Conservation (phyloP, 2,329 filamentous ascomycete genomes). For the Diaporthe batatas region DNA sequence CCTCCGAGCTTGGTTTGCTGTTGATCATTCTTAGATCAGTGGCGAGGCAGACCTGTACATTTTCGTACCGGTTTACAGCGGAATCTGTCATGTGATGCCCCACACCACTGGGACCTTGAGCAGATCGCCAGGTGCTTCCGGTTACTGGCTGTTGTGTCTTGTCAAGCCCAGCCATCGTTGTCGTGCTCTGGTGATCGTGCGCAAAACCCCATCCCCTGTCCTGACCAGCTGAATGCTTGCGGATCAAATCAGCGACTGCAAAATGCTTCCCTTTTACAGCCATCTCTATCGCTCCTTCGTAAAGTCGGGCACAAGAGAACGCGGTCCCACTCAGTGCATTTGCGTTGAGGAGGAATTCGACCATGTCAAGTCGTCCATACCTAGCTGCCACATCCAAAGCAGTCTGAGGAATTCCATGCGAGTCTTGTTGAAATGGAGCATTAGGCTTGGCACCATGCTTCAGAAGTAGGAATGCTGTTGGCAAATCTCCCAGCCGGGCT, state of each 20-base stretch:
- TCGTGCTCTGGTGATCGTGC: fast-evolving
- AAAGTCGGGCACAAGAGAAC: neutral
- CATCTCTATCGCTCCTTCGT: neutral
- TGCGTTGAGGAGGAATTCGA: slow-evolving; percentile 29
- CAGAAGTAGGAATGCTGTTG: neutral
- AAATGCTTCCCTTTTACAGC: neutral
- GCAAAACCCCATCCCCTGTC: neutral
- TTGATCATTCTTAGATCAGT: no score
- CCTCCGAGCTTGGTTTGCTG: neutral
- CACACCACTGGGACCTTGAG: no score
- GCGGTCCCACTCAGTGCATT: slow-evolving; percentile 3
- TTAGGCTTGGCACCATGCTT: neutral
- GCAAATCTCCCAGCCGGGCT: neutral
- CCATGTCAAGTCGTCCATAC: slow-evolving; percentile 8
- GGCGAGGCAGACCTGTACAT: no score
- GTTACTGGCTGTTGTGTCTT: no score
- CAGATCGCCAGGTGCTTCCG: no score
- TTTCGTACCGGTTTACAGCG: no score
- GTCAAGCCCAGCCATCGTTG: neutral
- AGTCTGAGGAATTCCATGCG: neutral
- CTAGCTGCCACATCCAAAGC: slow-evolving; percentile 1
- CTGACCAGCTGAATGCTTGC: neutral
- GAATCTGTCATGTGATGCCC: no score
- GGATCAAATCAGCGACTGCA: neutral
- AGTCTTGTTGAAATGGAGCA: neutral